Percentiles rank a stretch among this genome's conserved stretches.
Evolutionary conservation across 495 filamentous ascomycete species (phyloP).

Genomic region (Letharia lupina): DNA sequence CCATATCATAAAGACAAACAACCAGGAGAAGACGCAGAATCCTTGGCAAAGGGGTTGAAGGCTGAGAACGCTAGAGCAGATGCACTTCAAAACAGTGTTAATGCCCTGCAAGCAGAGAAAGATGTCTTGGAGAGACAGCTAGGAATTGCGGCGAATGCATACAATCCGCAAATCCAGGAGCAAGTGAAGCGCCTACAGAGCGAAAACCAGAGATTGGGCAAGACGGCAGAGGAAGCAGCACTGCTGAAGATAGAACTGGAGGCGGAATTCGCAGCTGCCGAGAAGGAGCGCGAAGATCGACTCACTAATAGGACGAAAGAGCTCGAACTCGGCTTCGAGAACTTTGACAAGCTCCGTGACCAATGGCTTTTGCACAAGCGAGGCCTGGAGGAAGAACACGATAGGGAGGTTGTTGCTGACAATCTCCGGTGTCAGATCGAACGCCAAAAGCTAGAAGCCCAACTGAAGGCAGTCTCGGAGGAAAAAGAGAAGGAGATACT

Average conservation of each 20-base stretch:
- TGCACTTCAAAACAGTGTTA: not conserved
- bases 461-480: not conserved
- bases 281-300: not conserved
- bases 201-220: not conserved
- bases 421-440: not conserved
- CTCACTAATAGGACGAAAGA: not conserved
- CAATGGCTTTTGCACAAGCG: not conserved
- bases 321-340: not conserved
- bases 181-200: not conserved
- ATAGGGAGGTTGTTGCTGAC: not conserved
- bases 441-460: not conserved
- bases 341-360: not conserved
- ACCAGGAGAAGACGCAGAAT: not conserved
- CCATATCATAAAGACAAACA: not conserved
- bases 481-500: not conserved
- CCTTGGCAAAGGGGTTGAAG: not conserved
- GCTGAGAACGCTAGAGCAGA: not conserved
- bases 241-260: not conserved
- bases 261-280: not conserved
- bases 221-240: not conserved
- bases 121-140: not conserved
- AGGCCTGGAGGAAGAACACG: not conserved
- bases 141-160: not conserved
- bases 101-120: not conserved
- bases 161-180: not conserved